Conservation (phyloP, 805 yeast species). For the Ogataea pilisensis region DNA sequence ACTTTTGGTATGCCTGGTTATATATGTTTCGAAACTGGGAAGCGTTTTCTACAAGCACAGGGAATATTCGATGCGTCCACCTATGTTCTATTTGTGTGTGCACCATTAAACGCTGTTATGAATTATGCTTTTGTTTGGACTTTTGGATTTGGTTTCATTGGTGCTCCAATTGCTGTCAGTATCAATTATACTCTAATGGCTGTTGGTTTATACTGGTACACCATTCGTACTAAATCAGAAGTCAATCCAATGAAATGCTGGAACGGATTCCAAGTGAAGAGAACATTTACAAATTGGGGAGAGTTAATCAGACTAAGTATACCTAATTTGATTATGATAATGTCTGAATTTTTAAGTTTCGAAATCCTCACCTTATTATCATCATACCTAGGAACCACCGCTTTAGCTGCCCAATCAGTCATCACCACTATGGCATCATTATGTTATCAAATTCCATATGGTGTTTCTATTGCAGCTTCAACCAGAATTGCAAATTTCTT, state of each 20-base stretch:
- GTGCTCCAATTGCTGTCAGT: conserved; percentile 75
- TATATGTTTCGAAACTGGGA: conserved; percentile 60
- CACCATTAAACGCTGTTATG: conserved; percentile 66
- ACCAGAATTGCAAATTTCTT: conserved; percentile 74
- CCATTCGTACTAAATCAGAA: conserved; percentile 42
- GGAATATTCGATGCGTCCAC: conserved; percentile 80
- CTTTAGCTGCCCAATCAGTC: conserved; percentile 71
- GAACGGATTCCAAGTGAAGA: conserved; percentile 30
- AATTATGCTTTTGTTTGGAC: conserved; percentile 73
- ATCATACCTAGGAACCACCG: conserved; percentile 56
- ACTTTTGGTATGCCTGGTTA: conserved; percentile 71
- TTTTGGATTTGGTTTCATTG: conserved; percentile 60
- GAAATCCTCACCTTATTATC: conserved; percentile 70
- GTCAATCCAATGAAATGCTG: conserved; percentile 32
- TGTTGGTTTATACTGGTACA: conserved; percentile 44
- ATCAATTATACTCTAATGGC: conserved; percentile 73
- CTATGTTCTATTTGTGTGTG: conserved; percentile 62
- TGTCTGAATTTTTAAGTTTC: conserved; percentile 76
- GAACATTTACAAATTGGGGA: conserved; percentile 54
- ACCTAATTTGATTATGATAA: conserved; percentile 75
- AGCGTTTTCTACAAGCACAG: conserved; percentile 71
- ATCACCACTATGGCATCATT: conserved; percentile 64
- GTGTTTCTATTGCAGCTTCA: conserved; percentile 69
- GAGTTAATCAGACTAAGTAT: conserved; percentile 59
- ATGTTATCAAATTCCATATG: conserved; percentile 72